Percentiles rank a stretch among this genome's conserved stretches.
phyloP scores from a whole-genome alignment of 2,329 filamentous ascomycete genomes.

The Ascocoryne sarcoides region DNA sequence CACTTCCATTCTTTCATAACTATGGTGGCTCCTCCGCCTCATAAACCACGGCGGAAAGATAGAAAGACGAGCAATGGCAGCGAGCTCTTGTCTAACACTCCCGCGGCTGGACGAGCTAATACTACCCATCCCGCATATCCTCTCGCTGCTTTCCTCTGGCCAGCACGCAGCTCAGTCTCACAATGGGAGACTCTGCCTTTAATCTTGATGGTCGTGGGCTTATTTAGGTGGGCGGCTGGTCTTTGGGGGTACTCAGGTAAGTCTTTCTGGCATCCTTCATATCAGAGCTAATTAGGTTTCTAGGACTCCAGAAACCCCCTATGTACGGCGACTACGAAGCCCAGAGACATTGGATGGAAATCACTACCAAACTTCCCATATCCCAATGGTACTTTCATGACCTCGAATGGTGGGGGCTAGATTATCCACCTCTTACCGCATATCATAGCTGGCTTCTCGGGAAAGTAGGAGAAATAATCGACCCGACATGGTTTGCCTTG shows the following conservation, averaged over 20 bases:
- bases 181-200: conserved; percentile 89
- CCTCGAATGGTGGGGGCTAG: conserved; percentile 92
- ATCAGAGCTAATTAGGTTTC: conserved; percentile 5
- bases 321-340: conserved; percentile 98
- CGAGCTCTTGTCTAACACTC: conserved; percentile 15
- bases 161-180: conserved; percentile 70
- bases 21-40: conserved; percentile 44
- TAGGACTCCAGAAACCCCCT: conserved; percentile 71
- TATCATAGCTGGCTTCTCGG: conserved; percentile 98
- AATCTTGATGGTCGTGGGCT: conserved; percentile 78
- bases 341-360: conserved; percentile 97
- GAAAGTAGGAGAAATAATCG: conserved; percentile 69
- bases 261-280: conserved; percentile 2
- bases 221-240: conserved; percentile 88
- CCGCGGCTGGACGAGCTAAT: conserved; percentile 9
- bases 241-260: conserved; percentile 94
- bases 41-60: conserved; percentile 50
- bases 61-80: conserved; percentile 39
- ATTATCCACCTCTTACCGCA: conserved; percentile 94
- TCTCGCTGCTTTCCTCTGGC: conserved; percentile 89
- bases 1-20: conserved; percentile 24
- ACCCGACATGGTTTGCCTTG: conserved; percentile 81
- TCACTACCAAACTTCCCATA: conserved; percentile 79
- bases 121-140: conserved; percentile 65
- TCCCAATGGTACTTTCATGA: conserved; percentile 99